These are phyloP conservation scores for Fonsecaea monophora DNA, from an alignment of 2,329 filamentous ascomycete species.

Conservation along the genomic window DNA sequence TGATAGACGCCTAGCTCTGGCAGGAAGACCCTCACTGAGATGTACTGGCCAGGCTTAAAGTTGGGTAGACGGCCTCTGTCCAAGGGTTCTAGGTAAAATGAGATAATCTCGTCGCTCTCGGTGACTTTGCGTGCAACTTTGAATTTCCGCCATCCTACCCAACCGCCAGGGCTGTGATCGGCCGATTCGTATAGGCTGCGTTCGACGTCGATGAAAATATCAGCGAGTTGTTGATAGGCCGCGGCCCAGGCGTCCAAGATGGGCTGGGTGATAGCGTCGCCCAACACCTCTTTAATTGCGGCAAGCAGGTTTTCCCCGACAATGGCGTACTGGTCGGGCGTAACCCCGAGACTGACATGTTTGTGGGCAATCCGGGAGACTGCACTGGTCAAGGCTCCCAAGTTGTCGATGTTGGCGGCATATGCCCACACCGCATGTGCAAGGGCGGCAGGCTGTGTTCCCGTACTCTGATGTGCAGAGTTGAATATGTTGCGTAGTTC, in stretches of 20 bases:
- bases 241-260: slow-evolving; percentile 72
- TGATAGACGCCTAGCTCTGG: slow-evolving; percentile 68
- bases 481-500: slow-evolving; percentile 76
- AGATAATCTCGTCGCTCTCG: slow-evolving; percentile 72
- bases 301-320: slow-evolving; percentile 73
- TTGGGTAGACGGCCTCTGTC: slow-evolving; percentile 66
- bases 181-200: slow-evolving; percentile 62
- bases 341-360: slow-evolving; percentile 73
- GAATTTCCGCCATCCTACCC: slow-evolving; percentile 73
- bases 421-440: slow-evolving; percentile 73
- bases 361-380: slow-evolving; percentile 77
- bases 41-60: slow-evolving; percentile 75
- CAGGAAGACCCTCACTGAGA: slow-evolving; percentile 67
- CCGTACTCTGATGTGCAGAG: slow-evolving; percentile 69
- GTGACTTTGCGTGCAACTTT: slow-evolving; percentile 68
- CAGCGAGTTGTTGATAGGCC: slow-evolving; percentile 75
- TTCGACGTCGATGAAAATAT: slow-evolving; percentile 73
- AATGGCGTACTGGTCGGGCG: slow-evolving; percentile 72
- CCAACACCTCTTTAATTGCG: slow-evolving; percentile 71
- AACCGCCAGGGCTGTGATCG: slow-evolving; percentile 47
- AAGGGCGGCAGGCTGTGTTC: slow-evolving; percentile 72
- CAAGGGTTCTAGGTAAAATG: slow-evolving; percentile 71
- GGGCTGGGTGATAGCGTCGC: slow-evolving; percentile 69
- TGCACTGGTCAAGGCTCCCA: slow-evolving; percentile 63
- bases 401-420: slow-evolving; percentile 73